A percentile compares a stretch with the other conserved stretches of the same genome.
These are phyloP conservation scores for Labyrinthula sp. DNA, from an alignment of 352 stramenopile genomes.

Conservation along the genomic window DNA sequence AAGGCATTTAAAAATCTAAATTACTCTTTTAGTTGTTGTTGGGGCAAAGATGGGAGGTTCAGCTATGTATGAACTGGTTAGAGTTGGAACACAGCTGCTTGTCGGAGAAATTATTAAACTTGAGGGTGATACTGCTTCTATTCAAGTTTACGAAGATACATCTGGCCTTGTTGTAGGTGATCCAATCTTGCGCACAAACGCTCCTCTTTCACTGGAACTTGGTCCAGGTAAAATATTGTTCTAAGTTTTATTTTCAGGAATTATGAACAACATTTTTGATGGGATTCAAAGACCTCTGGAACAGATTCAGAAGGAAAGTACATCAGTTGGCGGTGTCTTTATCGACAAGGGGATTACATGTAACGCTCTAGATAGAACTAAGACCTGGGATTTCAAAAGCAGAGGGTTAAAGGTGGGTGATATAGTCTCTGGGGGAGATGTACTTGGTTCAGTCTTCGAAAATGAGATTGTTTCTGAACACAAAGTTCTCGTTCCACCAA, in stretches of 20 bases:
- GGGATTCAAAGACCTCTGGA: conserved; percentile 96
- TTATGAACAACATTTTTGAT: conserved; percentile 99
- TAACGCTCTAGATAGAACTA: conserved; percentile 64
- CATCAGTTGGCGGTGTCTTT: conserved; percentile 77
- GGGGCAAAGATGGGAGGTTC: conserved; percentile 94
- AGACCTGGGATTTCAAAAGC: conserved; percentile 80
- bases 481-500: conserved; percentile 97
- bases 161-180: conserved; percentile 91
- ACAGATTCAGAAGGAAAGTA: conserved; percentile 72
- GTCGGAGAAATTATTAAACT: conserved; percentile 99
- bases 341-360: conserved; percentile 89
- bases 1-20: neutral
- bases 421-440: conserved; percentile 82
- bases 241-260: no score
- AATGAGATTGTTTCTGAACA: conserved; percentile 94
- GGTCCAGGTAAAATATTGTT: no score
- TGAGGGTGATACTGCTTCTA: conserved; percentile 92
- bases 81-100: conserved; percentile 93
- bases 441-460: conserved; percentile 92
- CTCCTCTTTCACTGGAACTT: conserved; percentile 90
- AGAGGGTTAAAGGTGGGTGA: conserved; percentile 46
- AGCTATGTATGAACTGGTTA: conserved; percentile 86
- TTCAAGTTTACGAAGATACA: conserved; percentile 94
- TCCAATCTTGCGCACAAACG: conserved; percentile 82
- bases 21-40: conserved; percentile 82